Evolutionary conservation across 371 early-diverging fungal genomes (phyloP), one percentile per base, ranked within the genome.

Genomic region (Syncephalastrum racemosum): DNA sequence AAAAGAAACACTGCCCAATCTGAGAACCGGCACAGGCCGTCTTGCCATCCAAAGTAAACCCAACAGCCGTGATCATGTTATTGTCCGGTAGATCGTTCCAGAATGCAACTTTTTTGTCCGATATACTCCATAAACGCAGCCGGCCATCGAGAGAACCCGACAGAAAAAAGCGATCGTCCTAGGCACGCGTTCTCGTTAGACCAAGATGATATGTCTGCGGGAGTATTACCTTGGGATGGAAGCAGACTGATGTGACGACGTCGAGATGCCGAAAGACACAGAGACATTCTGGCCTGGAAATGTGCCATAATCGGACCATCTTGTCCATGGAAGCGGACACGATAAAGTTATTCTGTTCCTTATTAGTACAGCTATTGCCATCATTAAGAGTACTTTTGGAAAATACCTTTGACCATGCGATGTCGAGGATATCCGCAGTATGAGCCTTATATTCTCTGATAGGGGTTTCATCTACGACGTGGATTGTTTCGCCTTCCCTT

Each of bases 281-380:
- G 41, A 95, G 70, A 59, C 91, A 93, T 48, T 84, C 87, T n/a
- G 71, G 63, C 19, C 88, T 72, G 24, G 77, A 78, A 14, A 89
- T 63, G 67, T 95, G 94, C 93, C 93, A 95, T 56, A 95, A 62
- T 18, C 77, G 66, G 18, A 94, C 94, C 0, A 91, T 91, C 49
- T 84, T 82, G 63, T 95, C 96, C 79, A 88, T 82, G 14, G 92
- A 91, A 14, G 88, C 83, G 4, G 92, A 85, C 16, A 90, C 67
- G 5, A 95, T 61, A 59, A 94, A 94, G 16, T 86, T 84, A 63
- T 86, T 88, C 67, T 77, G 54, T 36, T 4, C 4, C 16, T 4
- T 4, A 8, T 2, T 15, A 31, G 5, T n/a, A 27, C 12, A 6
- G 27, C 4, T 13, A 50, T 50, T 50, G 50, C 12, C 24, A 27